Evolutionary conservation across 305 asterid species (phyloP).

Genomic region (Solanum chacoense): DNA sequence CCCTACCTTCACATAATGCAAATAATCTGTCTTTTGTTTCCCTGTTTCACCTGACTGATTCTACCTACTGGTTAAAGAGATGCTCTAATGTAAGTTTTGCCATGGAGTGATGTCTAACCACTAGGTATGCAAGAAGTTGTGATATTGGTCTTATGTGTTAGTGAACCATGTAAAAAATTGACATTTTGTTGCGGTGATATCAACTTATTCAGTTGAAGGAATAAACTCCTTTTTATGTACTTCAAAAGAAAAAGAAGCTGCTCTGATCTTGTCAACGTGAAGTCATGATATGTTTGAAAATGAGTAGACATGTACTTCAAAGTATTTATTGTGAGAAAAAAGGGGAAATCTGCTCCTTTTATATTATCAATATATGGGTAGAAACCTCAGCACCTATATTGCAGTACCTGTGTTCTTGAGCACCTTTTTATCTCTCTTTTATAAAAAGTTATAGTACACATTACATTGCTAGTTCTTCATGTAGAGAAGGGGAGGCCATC

Average conservation of each 20-base stretch:
- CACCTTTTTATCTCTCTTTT: background rate
- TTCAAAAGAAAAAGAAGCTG: background rate
- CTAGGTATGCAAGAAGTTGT: background rate
- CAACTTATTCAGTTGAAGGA: background rate
- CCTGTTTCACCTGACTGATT: background rate
- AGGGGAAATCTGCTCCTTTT: background rate
- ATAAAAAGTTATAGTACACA: background rate
- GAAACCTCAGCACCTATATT: background rate
- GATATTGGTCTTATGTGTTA: background rate
- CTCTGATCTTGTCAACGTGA: background rate
- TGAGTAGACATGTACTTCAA: background rate
- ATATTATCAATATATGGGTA: background rate
- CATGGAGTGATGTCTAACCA: background rate
- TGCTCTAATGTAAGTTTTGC: background rate
- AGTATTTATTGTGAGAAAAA: background rate
- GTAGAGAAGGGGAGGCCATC: background rate
- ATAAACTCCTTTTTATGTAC: background rate
- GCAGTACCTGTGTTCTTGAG: background rate
- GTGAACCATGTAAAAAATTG: background rate
- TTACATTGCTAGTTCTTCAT: background rate
- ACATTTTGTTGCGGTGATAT: background rate
- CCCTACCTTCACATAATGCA: background rate
- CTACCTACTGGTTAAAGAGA: background rate
- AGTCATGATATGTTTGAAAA: background rate
- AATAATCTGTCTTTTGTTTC: background rate